Evolutionary conservation across 1,284 basidiomycete genomes (phyloP), one percentile per base, ranked within the genome.

Genomic region (Cutaneotrichosporon cyanovorans): DNA sequence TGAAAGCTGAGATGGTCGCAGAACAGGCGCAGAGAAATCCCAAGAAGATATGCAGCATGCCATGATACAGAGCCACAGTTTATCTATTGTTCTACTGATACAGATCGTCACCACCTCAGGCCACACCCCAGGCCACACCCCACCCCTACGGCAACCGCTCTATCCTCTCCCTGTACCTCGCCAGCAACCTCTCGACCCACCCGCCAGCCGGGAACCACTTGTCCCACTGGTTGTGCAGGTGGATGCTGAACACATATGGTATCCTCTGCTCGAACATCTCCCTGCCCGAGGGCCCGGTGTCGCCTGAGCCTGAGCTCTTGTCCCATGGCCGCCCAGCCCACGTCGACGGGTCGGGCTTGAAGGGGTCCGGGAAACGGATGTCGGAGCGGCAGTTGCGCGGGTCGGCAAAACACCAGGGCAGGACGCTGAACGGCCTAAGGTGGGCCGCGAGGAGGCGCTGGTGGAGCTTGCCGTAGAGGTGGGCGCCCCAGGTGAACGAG

Each of bases 171-270:
- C 19, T 34, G n/a, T 34, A 34, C 11, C 32, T 8, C 32, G 9
- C 75, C 56, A 90, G 68, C 51, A 92, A 61, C 45, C 85, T 73
- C 35, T 87, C 80, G 0, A 95, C 79, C 88, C 89, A 90, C 0
- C 89, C 86, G 12, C 72, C 76, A 37, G 68, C 68, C 0, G 88
- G 87, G 59, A 85, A 93, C 37, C 71, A 63, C 73, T 86, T 89
- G 45, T 82, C 78, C 90, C 90, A 95, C 65, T 89, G 87, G 70
- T 93, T 93, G 68, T 95, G 91, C 57, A 96, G 65, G 73, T 92
- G 90, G 22, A 96, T 80, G 0, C 82, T 79, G 72, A 90, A 95
- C 8, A 93, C 77, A 50, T 83, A 77, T 8, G 75, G 68, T n/a
- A 91, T 72, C 49, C 77, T 79, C 28, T 69, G 60, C 60, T 89